Percentiles rank a stretch among this genome's conserved stretches.
These are phyloP conservation scores for Dipteronia dyeriana DNA, from an alignment of 345 rosid genomes.

Conservation along the genomic window DNA sequence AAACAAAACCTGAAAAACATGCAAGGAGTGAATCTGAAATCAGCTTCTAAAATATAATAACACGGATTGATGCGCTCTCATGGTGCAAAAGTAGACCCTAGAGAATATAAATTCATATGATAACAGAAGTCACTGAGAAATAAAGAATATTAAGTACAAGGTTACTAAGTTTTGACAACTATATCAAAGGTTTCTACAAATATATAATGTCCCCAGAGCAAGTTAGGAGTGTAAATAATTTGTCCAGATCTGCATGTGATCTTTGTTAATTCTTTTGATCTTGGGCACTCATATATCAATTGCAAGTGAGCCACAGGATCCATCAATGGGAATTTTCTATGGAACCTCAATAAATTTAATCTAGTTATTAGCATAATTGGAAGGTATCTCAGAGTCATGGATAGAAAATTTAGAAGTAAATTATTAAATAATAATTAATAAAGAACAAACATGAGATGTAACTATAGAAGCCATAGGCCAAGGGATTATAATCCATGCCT, in stretches of 20 bases:
- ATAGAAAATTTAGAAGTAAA: not conserved
- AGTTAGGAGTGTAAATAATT: not conserved
- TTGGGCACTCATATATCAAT: not conserved
- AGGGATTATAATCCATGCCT: slow-evolving; percentile 5
- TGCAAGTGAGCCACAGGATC: not conserved
- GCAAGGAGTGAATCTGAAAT: slow-evolving; percentile 16
- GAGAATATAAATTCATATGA: slow-evolving; percentile 9
- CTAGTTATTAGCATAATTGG: not conserved
- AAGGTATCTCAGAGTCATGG: not conserved
- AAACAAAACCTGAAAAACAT: slow-evolving; percentile 67
- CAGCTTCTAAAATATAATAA: slow-evolving; percentile 4
- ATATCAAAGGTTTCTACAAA: not conserved
- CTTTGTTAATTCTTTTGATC: not conserved
- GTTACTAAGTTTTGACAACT: not conserved
- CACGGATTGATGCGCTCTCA: not conserved
- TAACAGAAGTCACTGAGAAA: not conserved
- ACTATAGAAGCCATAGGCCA: not conserved
- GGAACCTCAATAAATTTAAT: not conserved
- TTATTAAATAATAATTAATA: not conserved
- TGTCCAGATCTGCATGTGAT: not conserved
- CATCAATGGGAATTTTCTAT: not conserved
- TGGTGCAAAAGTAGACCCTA: not conserved
- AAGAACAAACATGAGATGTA: not conserved
- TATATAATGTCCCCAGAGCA: not conserved
- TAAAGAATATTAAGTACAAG: not conserved